phyloP scores from a whole-genome alignment of 2,329 filamentous ascomycete species.

The Aspergillus quadricinctus region DNA sequence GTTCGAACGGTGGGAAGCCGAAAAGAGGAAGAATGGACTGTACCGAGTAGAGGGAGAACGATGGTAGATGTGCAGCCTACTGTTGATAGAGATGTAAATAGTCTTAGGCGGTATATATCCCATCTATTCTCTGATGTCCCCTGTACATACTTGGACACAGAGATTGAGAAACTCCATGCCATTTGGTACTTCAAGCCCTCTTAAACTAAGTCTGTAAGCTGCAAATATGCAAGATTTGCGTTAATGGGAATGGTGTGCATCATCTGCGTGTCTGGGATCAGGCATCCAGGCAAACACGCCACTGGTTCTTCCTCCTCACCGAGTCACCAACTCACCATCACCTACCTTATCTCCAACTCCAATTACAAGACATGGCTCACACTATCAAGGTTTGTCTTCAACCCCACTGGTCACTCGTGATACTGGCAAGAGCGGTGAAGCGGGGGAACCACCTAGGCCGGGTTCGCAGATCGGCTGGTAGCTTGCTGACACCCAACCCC shows the following conservation, averaged over 20 bases:
- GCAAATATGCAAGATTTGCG: background rate
- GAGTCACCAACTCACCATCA: too few relatives aligned
- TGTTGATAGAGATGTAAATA: background rate
- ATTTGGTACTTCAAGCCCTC: background rate
- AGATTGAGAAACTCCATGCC: background rate
- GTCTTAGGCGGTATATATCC: background rate
- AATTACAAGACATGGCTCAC: background rate
- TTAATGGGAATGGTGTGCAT: background rate
- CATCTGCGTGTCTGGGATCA: background rate
- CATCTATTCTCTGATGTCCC: background rate
- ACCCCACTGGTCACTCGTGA: background rate
- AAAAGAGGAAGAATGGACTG: slow-evolving; percentile 60
- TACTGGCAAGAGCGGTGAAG: background rate
- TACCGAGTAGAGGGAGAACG: slow-evolving; percentile 42
- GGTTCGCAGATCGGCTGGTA: slow-evolving; percentile 14
- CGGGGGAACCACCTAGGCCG: slow-evolving; percentile 7
- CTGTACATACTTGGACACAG: background rate
- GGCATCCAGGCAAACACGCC: background rate
- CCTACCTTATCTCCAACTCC: background rate
- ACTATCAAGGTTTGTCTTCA: background rate
- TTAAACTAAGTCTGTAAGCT: background rate
- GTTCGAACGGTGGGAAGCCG: slow-evolving; percentile 60
- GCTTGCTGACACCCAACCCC: slow-evolving; percentile 2
- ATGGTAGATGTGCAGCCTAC: slow-evolving; percentile 19
- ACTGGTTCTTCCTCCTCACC: background rate